Evolutionary conservation across 2,329 filamentous ascomycete species (phyloP), one percentile per base, ranked within the genome.

Genomic region (Colletotrichum zoysiae): DNA sequence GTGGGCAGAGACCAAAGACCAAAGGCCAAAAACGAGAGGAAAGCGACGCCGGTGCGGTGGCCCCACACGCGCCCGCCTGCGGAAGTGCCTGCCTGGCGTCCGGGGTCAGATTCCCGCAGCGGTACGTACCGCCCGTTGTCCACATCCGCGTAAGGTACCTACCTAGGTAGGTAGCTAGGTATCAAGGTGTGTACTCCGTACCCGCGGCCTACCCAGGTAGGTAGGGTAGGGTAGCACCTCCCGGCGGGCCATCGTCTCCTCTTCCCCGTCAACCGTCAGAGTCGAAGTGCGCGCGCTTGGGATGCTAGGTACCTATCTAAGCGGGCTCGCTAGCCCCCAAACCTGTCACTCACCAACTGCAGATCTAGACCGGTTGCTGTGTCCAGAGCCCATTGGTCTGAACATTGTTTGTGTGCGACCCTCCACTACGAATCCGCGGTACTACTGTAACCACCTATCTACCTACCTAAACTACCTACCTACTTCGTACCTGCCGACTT

Each of bases 301-400:
- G 53, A 26, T 60, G 18, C 26, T 64, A n/a, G n/a, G n/a, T n/a
- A 26, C 26, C 26, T 26, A 11, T 61, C 20, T 60, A 67, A 60
- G 48, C 46, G 69, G 53, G 65, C 55, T 72, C 70, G 70, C 59
- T 72, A 72, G 60, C 65, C 70, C 70, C 70, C 70, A 72, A 69
- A 65, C 56, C 57, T 61, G 65, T 67, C 53, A 51, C 51, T 50
- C 68, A 53, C 46, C 46, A 40, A 63, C 46, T 51, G 46, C 46
- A 64, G 50, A 44, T 55, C 50, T 23, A 42, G 50, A n/a, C 50
- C 48, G 48, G 53, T 64, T 33, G 50, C 30, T 51, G 44, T 48
- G 56, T 20, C 50, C 42, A 30, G 60, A 40, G 30, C 40, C 50
- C 33, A 26, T 50, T 20, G 44, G n/a, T 38, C 42, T 68, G 30